Evolutionary conservation across 2,329 filamentous ascomycete genomes (phyloP), one percentile per base, ranked within the genome.

Genomic region (Cytospora piceae): DNA sequence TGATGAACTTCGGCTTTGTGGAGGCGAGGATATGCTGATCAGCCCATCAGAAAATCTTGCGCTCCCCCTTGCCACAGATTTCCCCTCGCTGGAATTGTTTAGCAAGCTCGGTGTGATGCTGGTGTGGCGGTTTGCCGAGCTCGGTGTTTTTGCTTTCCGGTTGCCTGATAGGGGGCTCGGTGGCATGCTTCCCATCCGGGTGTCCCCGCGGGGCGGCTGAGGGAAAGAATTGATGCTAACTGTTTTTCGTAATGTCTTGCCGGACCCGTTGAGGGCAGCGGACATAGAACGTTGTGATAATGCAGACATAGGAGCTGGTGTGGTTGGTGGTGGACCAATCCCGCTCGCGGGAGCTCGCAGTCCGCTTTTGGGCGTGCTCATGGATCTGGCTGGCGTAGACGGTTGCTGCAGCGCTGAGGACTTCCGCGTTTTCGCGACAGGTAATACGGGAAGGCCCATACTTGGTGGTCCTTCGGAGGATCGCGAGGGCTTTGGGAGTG

Each of bases 171-270:
- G 77, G 68, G 84, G 87, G 77, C 86, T 86, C 63, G 83, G 86
- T 60, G 86, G 91, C 64, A 87, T 80, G 78, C 84, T 93, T 71
- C 80, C 80, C 57, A 82, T 79, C 70, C 85, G 83, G 62, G 79
- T 83, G 62, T 85, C 83, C 57, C 88, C 86, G 70, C 89, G 89
- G 17, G 94, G 94, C 17, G 94, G 94, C 70, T 96, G 91, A 34
- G 94, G 94, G 74, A 98, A 97, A 0, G 93, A 90, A 74, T 94
- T 94, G 73, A 97, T 96, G 82, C 94, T 97, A 73, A 96, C 90
- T 0, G 91, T 91, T 78, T 96, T 96, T 68, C 93, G 88, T 63
- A 97, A 78, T 1, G 89, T 87, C 76, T 89, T 94, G 31, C 87
- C 87, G 6, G 86, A 81, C 37, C 81, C 80, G 68, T 86, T 88